These are phyloP conservation scores for Phytophthora quininea DNA, from an alignment of 352 stramenopile species.

Conservation along the genomic window DNA sequence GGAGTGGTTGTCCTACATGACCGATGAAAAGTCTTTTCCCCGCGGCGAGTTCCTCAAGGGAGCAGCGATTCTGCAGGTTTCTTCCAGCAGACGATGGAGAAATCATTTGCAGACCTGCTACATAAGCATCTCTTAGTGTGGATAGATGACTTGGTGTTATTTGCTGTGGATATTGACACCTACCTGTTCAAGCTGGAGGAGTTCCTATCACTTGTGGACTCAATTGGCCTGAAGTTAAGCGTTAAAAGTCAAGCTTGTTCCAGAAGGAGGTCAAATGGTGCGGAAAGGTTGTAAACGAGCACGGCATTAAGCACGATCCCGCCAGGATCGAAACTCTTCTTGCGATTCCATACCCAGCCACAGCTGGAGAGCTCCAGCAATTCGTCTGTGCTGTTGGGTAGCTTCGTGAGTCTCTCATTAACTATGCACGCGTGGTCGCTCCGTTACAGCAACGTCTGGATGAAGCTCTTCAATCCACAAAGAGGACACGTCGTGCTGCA, in stretches of 20 bases:
- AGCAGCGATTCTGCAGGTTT: background rate
- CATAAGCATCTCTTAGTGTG: slow-evolving; percentile 25
- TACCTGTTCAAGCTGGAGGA: slow-evolving; percentile 24
- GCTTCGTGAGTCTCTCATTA: background rate
- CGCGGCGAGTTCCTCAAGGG: slow-evolving; percentile 11
- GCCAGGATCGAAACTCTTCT: background rate
- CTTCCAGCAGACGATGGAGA: slow-evolving; percentile 8
- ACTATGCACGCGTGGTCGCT: background rate
- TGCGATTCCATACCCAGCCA: background rate
- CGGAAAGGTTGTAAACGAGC: background rate
- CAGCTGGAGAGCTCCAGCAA: background rate
- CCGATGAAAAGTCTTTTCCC: slow-evolving; percentile 20
- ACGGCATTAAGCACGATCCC: background rate
- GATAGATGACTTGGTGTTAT: slow-evolving; percentile 35
- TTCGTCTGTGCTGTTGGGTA: background rate
- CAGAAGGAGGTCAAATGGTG: slow-evolving; percentile 19
- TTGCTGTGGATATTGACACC: slow-evolving; percentile 15
- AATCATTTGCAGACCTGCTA: background rate
- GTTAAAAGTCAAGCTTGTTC: slow-evolving; percentile 27
- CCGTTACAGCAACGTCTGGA: background rate
- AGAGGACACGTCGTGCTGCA: background rate
- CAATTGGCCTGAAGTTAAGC: slow-evolving; percentile 26
- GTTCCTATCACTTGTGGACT: slow-evolving; percentile 18
- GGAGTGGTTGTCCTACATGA: slow-evolving; percentile 19
- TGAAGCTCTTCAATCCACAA: background rate